Evolutionary conservation across 148 eudicot genomes (phyloP).

Genomic region (Silene uniflora): DNA sequence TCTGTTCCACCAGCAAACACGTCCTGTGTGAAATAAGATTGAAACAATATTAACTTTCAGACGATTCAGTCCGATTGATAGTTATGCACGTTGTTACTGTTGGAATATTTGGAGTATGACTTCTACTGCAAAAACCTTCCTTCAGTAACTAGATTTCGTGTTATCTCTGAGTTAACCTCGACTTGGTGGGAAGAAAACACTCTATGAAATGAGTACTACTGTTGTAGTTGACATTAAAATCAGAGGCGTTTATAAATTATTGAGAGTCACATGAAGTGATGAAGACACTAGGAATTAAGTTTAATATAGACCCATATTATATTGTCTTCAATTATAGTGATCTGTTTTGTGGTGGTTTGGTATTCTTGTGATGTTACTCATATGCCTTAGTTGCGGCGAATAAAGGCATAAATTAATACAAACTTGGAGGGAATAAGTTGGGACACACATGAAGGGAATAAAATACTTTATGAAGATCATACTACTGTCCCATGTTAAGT

Average conservation of each 20-base stretch:
- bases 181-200: neutral
- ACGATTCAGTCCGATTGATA: neutral
- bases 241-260: neutral
- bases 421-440: neutral
- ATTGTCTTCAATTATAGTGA: neutral
- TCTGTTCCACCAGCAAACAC: conserved; percentile 61
- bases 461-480: neutral
- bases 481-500: neutral
- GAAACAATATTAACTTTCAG: neutral
- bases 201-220: neutral
- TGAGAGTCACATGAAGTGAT: neutral
- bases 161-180: too few species aligned
- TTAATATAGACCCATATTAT: neutral
- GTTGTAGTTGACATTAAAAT: neutral
- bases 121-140: too few species aligned
- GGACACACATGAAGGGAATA: neutral
- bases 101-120: too few species aligned
- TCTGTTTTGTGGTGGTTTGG: neutral
- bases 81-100: neutral
- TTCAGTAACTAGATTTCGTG: too few species aligned
- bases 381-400: neutral
- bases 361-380: neutral
- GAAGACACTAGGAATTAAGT: neutral
- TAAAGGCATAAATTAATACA: neutral
- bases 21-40: conserved; percentile 35